Evolutionary conservation across 1,284 basidiomycete species (phyloP), one percentile per base, ranked within the genome.

Genomic region (Volvariella volvacea): DNA sequence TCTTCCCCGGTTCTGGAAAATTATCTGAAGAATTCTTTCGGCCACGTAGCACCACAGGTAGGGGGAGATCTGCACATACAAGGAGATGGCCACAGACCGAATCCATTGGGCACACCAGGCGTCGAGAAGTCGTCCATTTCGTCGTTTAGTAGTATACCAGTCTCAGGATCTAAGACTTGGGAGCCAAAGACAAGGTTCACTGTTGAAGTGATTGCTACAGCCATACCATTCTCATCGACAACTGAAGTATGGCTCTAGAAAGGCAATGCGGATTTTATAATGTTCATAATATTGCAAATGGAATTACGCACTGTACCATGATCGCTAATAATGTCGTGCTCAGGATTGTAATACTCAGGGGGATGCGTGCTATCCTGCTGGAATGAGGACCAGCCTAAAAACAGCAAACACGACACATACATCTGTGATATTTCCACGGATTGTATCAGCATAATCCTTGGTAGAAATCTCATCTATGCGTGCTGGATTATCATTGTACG

Each of bases 121-220:
- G 74, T 83, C 6, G 89, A 85, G 60, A 94, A 94, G 62, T 96
- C 92, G 53, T 92, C 89, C 84, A 88, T 88, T 74, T 95, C 90
- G 57, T 97, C 83, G 58, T 97, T 96, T 38, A 97, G 64, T 43
- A 97, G 78, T 21, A 97, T 74, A 0, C 93, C 94, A 0, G 91
- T 94, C 31, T 80, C 73, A 0, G 85, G 76, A 61, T 93, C 91
- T 57, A 94, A 73, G 10, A 95, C 85, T 45, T 72, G 72, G 3
- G 86, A 90, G n/a, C 92, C 92, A 64, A 95, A 96, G 22, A 93
- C 58, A 39, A 83, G 53, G 62, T 97, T 97, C 42, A 97, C 82
- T 0, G 93, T 94, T 1, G 85, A 84, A 1, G 93, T 96, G 20
- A 96, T 61, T 17, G 88, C 65, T 2, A 92, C 88, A 0, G 85